Evolutionary conservation across 352 stramenopile genomes (phyloP).

Genomic region (Phytophthora aleatoria): DNA sequence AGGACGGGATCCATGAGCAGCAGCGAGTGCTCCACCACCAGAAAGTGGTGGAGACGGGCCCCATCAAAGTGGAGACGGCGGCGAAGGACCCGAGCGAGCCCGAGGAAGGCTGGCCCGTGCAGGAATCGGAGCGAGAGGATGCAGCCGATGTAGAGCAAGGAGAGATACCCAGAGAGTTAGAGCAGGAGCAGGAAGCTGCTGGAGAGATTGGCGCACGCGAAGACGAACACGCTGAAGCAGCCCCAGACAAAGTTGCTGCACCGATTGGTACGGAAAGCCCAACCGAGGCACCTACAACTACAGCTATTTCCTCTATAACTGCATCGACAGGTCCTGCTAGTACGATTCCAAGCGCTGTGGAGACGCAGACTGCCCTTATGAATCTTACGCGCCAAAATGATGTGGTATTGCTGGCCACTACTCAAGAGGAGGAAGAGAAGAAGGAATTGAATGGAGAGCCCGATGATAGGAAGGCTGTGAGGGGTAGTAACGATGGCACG

Average conservation of each 20-base stretch:
- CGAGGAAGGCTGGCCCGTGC: constrained; percentile 24
- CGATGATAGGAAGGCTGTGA: constrained; percentile 3
- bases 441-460: neutral
- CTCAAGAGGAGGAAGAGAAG: constrained; percentile 2
- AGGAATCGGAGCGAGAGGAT: neutral
- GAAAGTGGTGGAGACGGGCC: constrained; percentile 5
- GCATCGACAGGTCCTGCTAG: neutral
- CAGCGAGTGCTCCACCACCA: constrained; percentile 1
- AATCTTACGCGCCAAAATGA: constrained; percentile 18
- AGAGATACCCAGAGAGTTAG: constrained; percentile 1
- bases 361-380: constrained; percentile 1
- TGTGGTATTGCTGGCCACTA: constrained; percentile 4
- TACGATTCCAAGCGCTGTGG: neutral
- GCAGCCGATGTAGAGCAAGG: neutral
- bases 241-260: neutral
- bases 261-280: neutral
- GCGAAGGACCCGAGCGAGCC: constrained; percentile 9
- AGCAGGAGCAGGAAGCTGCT: constrained; percentile 12
- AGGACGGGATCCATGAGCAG: constrained; percentile 7
- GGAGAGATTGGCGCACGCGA: neutral
- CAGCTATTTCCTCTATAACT: neutral
- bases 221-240: constrained; percentile 6
- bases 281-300: neutral
- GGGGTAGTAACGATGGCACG: neutral
- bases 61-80: constrained; percentile 21